phyloP scores from a whole-genome alignment of 495 filamentous ascomycete genomes.

The Aspergillus bertholletiae region DNA sequence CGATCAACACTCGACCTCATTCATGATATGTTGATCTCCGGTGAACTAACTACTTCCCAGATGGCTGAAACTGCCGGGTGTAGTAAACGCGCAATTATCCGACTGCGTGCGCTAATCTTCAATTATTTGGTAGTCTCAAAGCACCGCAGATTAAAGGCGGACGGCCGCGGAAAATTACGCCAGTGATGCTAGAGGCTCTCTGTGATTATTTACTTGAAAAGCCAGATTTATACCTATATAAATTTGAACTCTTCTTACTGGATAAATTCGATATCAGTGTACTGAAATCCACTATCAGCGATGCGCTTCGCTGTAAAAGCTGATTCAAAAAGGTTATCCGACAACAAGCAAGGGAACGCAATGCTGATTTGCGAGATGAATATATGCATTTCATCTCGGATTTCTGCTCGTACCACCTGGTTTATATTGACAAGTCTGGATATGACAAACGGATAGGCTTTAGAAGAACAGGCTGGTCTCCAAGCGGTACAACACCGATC shows the following conservation, averaged over 20 bases:
- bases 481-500: conserved; percentile 22
- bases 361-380: conserved; percentile 30
- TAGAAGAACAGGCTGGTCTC: conserved; percentile 16
- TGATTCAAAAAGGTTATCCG: too few relatives aligned
- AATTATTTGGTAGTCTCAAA: conserved; percentile 20
- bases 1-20: not conserved
- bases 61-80: conserved; percentile 24
- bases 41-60: conserved; percentile 15
- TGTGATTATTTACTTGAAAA: conserved; percentile 21
- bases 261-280: conserved; percentile 26
- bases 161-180: conserved; percentile 18
- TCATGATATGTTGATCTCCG: not conserved
- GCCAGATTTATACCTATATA: conserved; percentile 20
- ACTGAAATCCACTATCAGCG: conserved; percentile 15
- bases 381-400: conserved; percentile 29
- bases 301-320: conserved; percentile 17
- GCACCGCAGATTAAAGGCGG: conserved; percentile 15
- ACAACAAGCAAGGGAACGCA: conserved; percentile 28
- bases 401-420: too few relatives aligned
- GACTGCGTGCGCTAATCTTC: conserved; percentile 22
- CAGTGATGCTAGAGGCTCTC: conserved; percentile 26
- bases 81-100: conserved; percentile 18
- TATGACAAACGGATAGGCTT: conserved; percentile 18
- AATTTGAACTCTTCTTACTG: conserved; percentile 26
- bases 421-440: too few relatives aligned